Conservation (phyloP, 805 yeast genomes). For the Clavispora fructus region DNA sequence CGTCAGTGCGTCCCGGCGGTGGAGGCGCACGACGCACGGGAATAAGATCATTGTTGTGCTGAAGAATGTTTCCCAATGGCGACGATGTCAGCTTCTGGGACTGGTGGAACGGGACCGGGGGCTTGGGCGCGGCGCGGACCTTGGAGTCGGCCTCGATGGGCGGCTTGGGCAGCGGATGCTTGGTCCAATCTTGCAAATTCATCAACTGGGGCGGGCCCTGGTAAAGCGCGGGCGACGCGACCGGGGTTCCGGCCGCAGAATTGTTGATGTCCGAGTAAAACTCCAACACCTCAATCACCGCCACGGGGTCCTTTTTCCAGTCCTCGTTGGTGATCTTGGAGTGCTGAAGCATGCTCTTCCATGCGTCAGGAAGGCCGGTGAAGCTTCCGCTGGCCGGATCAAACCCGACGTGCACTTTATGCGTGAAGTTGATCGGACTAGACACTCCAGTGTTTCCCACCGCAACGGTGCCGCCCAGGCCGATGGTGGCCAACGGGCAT, state of each 20-base stretch:
- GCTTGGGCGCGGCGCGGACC: slow-evolving; percentile 41
- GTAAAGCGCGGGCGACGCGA: slow-evolving; percentile 21
- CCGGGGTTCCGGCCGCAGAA: slow-evolving; percentile 31
- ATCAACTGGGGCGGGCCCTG: slow-evolving; percentile 12
- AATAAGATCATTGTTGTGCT: slow-evolving; percentile 23
- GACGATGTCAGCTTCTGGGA: slow-evolving; percentile 20
- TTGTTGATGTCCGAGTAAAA: slow-evolving; percentile 47
- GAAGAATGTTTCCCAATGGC: slow-evolving; percentile 30
- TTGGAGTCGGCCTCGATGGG: slow-evolving; percentile 16
- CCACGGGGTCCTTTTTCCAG: slow-evolving; percentile 59
- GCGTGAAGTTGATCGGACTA: slow-evolving; percentile 90
- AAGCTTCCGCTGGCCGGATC: slow-evolving; percentile 68
- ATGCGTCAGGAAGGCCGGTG: slow-evolving; percentile 53
- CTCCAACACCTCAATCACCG: slow-evolving; percentile 57
- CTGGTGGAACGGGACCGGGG: slow-evolving; percentile 39
- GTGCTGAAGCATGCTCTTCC: slow-evolving; percentile 52
- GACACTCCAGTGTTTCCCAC: slow-evolving; percentile 56
- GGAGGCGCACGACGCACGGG: slow-evolving; percentile 56
- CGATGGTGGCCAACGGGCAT: slow-evolving; percentile 55
- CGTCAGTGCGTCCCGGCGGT: slow-evolving; percentile 33
- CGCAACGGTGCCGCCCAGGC: slow-evolving; percentile 16
- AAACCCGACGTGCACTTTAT: slow-evolving; percentile 84
- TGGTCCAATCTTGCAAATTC: slow-evolving; percentile 42
- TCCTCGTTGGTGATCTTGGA: slow-evolving; percentile 59
- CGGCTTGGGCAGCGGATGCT: slow-evolving; percentile 18